A percentile compares a stretch with the other conserved stretches of the same genome.
Evolutionary conservation across 148 eudicot genomes (phyloP).

Genomic region (Bassia scoparia): DNA sequence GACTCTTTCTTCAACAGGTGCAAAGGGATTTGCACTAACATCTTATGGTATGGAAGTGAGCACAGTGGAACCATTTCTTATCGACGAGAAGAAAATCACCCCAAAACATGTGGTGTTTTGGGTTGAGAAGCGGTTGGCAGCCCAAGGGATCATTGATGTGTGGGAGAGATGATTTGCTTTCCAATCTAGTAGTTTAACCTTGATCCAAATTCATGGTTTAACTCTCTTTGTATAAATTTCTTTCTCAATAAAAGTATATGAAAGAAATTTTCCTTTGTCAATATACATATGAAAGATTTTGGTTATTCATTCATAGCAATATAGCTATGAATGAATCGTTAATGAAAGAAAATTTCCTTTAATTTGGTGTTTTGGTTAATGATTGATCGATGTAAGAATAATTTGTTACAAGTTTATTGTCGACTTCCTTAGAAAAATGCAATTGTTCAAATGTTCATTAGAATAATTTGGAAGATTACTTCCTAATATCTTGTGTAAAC

Average conservation of each 20-base stretch:
- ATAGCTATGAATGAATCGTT: too few relatives aligned
- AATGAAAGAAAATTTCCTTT: too few relatives aligned
- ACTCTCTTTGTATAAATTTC: background rate
- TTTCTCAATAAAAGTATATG: background rate
- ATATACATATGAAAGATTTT: too few relatives aligned
- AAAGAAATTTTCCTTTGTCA: background rate
- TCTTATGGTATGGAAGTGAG: constrained; percentile 67
- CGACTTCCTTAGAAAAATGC: too few relatives aligned
- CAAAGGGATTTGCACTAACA: constrained; percentile 66
- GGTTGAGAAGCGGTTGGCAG: constrained; percentile 92
- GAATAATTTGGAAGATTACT: too few relatives aligned
- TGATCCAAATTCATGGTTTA: background rate
- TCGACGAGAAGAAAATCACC: constrained; percentile 76
- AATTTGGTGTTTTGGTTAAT: too few relatives aligned
- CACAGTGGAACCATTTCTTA: constrained; percentile 85
- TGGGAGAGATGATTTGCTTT: constrained; percentile 41
- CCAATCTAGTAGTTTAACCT: background rate
- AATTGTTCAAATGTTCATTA: too few relatives aligned
- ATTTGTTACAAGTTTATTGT: too few relatives aligned
- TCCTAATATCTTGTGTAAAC: too few relatives aligned
- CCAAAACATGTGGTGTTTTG: constrained; percentile 77
- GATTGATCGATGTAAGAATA: too few relatives aligned
- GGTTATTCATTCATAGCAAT: too few relatives aligned
- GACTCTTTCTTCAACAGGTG: constrained; percentile 39
- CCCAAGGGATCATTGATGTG: constrained; percentile 88